These are phyloP conservation scores for Hanseniaspora mollemarum DNA, from an alignment of 805 yeast genomes.

Conservation along the genomic window DNA sequence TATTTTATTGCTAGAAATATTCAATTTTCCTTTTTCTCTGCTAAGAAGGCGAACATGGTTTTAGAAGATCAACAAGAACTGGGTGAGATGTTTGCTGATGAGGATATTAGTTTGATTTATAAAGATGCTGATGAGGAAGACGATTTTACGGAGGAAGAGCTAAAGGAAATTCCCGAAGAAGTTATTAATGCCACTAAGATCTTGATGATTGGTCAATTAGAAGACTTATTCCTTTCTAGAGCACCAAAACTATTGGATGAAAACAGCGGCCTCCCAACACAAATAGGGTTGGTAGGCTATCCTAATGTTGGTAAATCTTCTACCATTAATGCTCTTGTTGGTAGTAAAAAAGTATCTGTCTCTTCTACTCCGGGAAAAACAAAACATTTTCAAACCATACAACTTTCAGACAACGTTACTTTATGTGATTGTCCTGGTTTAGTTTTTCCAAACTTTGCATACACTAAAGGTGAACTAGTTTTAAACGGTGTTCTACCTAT, in stretches of 20 bases:
- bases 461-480: slow-evolving; percentile 89
- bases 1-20: slow-evolving; percentile 62
- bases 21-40: slow-evolving; percentile 84
- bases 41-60: slow-evolving; percentile 67
- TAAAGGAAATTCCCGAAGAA: slow-evolving; percentile 25
- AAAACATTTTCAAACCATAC: slow-evolving; percentile 94
- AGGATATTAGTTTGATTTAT: slow-evolving; percentile 22
- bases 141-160: slow-evolving; percentile 26
- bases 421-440: slow-evolving; percentile 98
- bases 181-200: slow-evolving; percentile 49
- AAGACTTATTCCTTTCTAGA: slow-evolving; percentile 57
- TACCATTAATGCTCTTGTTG: slow-evolving; percentile 93
- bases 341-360: slow-evolving; percentile 94
- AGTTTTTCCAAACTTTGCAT: slow-evolving; percentile 95
- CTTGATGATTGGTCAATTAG: slow-evolving; percentile 73
- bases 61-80: slow-evolving; percentile 48
- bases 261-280: slow-evolving; percentile 47
- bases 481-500: slow-evolving; percentile 98
- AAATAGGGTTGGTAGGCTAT: slow-evolving; percentile 93
- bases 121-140: slow-evolving; percentile 25
- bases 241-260: slow-evolving; percentile 63
- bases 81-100: slow-evolving; percentile 25
- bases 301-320: slow-evolving; percentile 96
- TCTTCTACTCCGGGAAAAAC: slow-evolving; percentile 98
- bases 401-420: slow-evolving; percentile 67